Evolutionary conservation across 176 grass and related monocot genomes (phyloP).

Genomic region (Cenchrus americanus): DNA sequence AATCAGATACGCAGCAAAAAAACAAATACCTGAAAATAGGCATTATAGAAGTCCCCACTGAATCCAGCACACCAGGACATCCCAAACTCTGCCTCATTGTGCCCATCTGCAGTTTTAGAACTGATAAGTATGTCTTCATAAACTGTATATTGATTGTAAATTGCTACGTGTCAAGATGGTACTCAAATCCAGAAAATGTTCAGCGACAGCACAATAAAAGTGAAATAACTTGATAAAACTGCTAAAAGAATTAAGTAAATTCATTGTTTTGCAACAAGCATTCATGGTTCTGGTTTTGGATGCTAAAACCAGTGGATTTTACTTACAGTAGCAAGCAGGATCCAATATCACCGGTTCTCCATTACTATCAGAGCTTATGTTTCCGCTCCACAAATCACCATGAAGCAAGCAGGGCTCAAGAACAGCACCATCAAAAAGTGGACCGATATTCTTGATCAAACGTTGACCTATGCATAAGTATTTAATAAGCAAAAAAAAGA

Average conservation of each 20-base stretch:
- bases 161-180: not conserved
- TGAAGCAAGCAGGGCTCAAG: slow-evolving; percentile 88
- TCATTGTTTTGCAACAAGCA: not conserved
- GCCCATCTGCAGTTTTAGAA: slow-evolving; percentile 65
- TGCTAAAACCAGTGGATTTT: not conserved
- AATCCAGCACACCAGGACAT: slow-evolving; percentile 99
- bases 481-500: slow-evolving; percentile 23
- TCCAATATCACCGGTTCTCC: slow-evolving; percentile 92
- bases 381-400: slow-evolving; percentile 96
- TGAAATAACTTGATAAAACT: not conserved
- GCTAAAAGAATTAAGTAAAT: not conserved
- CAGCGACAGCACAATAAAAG: not conserved
- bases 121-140: not conserved
- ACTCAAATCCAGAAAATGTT: not conserved
- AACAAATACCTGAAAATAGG: slow-evolving; percentile 84
- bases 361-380: slow-evolving; percentile 77
- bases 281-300: not conserved
- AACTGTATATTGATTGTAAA: not conserved
- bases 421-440: slow-evolving; percentile 72
- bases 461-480: slow-evolving; percentile 56
- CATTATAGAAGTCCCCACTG: slow-evolving; percentile 76
- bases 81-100: slow-evolving; percentile 93
- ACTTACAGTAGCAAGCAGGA: slow-evolving; percentile 94
- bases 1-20: slow-evolving; percentile 28
- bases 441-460: slow-evolving; percentile 65